A percentile compares a stretch with the other conserved stretches of the same genome.
Conservation (phyloP, 148 eudicot species). For the Rhododendron molle region DNA sequence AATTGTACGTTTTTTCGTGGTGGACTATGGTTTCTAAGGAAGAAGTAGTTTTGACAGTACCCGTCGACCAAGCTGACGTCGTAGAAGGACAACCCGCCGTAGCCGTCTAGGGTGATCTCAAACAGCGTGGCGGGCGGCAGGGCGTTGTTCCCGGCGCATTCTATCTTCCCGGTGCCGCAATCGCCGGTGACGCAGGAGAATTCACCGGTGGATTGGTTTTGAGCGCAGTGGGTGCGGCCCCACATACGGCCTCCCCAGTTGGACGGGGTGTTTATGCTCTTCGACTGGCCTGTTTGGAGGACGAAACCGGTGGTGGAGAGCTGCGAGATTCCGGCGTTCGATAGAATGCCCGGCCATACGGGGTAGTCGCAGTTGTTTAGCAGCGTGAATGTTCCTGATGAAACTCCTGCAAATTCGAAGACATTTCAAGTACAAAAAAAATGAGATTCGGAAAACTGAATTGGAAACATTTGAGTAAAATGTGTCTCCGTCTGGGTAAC, state of each 20-base stretch:
- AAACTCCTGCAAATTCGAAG: slow-evolving; percentile 19
- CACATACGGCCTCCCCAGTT: slow-evolving; percentile 77
- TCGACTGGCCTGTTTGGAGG: slow-evolving; percentile 49
- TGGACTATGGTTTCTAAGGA: too few species aligned
- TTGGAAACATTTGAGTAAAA: neutral
- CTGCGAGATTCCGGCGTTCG: slow-evolving; percentile 62
- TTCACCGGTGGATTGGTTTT: slow-evolving; percentile 31
- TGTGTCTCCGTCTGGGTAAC: neutral
- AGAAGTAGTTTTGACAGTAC: slow-evolving; percentile 17
- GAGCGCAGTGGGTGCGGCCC: slow-evolving; percentile 64
- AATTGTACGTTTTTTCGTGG: too few species aligned
- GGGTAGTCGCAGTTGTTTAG: slow-evolving; percentile 60
- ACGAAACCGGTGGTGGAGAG: slow-evolving; percentile 65
- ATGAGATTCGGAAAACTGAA: neutral
- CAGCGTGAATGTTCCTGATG: slow-evolving; percentile 44
- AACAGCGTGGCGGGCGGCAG: slow-evolving; percentile 64
- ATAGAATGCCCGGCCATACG: slow-evolving; percentile 73
- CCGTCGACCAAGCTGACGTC: slow-evolving; percentile 87
- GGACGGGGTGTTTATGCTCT: slow-evolving; percentile 31
- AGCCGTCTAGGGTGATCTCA: slow-evolving; percentile 57
- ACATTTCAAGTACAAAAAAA: neutral
- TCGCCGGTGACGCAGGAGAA: slow-evolving; percentile 75
- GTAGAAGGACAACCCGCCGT: slow-evolving; percentile 52
- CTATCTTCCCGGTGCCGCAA: slow-evolving; percentile 54
- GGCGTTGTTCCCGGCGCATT: slow-evolving; percentile 51